phyloP scores from a whole-genome alignment of 768 basidiomycete species.

The Rossbeevera mucosa region DNA sequence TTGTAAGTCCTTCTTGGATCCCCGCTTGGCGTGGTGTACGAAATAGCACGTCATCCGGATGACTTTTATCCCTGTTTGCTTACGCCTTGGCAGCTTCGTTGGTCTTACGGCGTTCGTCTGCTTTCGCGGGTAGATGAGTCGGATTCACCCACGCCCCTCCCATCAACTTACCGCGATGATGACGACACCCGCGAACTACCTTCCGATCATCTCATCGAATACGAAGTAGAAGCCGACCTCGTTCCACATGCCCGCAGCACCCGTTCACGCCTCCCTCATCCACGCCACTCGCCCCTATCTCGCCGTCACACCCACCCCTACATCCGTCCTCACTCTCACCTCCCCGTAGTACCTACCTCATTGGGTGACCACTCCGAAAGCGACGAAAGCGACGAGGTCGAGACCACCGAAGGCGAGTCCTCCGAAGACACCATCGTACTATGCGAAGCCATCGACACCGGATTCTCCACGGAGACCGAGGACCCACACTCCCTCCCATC shows the following conservation, averaged over 20 bases:
- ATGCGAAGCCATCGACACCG: constrained; percentile 6
- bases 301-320: neutral
- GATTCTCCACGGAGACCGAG: constrained; percentile 14
- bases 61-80: neutral
- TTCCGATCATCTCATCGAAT: constrained; percentile 10
- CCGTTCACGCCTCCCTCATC: neutral
- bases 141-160: neutral
- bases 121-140: constrained; percentile 48
- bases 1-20: constrained; percentile 49
- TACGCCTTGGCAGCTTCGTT: constrained; percentile 58
- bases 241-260: neutral
- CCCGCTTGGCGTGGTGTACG: neutral
- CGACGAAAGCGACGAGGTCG: constrained; percentile 11
- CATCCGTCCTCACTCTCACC: constrained; percentile 7
- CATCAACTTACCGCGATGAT: constrained; percentile 11
- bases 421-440: constrained; percentile 20
- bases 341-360: constrained; percentile 20
- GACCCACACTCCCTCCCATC: constrained; percentile 1
- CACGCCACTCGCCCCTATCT: neutral
- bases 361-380: constrained; percentile 26
- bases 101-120: constrained; percentile 88
- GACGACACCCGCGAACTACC: neutral
- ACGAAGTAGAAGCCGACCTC: neutral
- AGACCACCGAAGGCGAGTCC: constrained; percentile 17
- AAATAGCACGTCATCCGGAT: neutral